phyloP scores from a whole-genome alignment of 2,329 filamentous ascomycete species.

The Chaetomiaceae sp. region DNA sequence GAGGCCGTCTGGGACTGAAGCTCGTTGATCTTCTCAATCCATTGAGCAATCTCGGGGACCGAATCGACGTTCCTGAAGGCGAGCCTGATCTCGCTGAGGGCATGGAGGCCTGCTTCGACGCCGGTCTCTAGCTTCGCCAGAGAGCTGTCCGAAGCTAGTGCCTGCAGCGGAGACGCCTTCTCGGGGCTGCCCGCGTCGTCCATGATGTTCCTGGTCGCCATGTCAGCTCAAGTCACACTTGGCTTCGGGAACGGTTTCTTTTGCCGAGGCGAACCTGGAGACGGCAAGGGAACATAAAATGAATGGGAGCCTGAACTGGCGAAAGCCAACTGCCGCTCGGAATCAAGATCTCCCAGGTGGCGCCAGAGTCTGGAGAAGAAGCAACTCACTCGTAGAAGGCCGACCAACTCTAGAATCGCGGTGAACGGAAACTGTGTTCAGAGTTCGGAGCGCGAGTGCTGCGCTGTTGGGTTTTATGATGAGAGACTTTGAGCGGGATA shows the following conservation, averaged over 20 bases:
- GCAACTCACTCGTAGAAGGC: no score
- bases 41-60: slow-evolving; percentile 25
- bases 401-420: no score
- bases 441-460: no score
- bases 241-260: no score
- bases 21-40: slow-evolving; percentile 33
- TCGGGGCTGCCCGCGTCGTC: not conserved
- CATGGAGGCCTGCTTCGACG: slow-evolving; percentile 19
- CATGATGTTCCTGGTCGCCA: not conserved
- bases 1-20: slow-evolving; percentile 36
- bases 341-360: no score
- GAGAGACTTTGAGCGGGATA: no score
- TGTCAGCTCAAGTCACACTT: not conserved
- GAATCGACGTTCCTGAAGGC: slow-evolving; percentile 18
- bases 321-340: no score
- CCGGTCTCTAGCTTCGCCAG: slow-evolving; percentile 26
- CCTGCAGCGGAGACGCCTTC: slow-evolving; percentile 20
- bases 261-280: no score
- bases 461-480: not conserved
- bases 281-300: no score
- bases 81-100: slow-evolving; percentile 25
- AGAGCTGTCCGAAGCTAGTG: slow-evolving; percentile 21
- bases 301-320: no score
- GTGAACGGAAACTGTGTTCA: no score
- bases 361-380: no score